phyloP scores from a whole-genome alignment of 306 rosid species.

The Corylus heterophylla region DNA sequence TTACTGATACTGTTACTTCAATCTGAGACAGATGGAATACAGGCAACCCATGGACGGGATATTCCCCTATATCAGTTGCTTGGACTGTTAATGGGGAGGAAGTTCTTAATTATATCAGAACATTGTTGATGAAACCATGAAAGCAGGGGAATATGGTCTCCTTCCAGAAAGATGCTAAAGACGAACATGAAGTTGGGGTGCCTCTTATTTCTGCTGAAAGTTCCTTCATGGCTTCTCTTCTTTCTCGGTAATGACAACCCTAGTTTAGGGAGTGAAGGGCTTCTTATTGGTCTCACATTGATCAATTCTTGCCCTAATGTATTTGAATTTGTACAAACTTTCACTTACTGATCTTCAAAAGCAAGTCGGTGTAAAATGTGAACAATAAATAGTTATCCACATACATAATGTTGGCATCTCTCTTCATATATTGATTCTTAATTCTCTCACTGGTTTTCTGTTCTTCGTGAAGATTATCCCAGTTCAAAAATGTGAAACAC shows the following conservation, averaged over 20 bases:
- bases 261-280: slow-evolving; percentile 26
- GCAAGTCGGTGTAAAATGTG: neutral
- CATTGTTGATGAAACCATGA: slow-evolving; percentile 65
- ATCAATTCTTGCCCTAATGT: slow-evolving; percentile 12
- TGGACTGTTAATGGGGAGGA: slow-evolving; percentile 85
- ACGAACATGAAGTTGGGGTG: slow-evolving; percentile 17
- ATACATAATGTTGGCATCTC: neutral
- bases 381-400: neutral
- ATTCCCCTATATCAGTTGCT: slow-evolving; percentile 81
- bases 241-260: slow-evolving; percentile 15
- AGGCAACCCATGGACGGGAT: slow-evolving; percentile 86
- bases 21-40: slow-evolving; percentile 67
- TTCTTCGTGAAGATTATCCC: neutral
- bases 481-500: neutral
- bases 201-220: slow-evolving; percentile 9
- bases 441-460: neutral
- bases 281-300: slow-evolving; percentile 9
- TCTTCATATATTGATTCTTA: neutral
- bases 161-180: slow-evolving; percentile 13
- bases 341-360: neutral
- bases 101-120: slow-evolving; percentile 52
- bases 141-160: slow-evolving; percentile 10
- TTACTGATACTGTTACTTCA: neutral
- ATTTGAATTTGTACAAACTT: slow-evolving; percentile 24
- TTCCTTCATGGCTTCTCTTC: slow-evolving; percentile 22